phyloP scores from a whole-genome alignment of 441 rosid species.

The Corymbia citriodora region DNA sequence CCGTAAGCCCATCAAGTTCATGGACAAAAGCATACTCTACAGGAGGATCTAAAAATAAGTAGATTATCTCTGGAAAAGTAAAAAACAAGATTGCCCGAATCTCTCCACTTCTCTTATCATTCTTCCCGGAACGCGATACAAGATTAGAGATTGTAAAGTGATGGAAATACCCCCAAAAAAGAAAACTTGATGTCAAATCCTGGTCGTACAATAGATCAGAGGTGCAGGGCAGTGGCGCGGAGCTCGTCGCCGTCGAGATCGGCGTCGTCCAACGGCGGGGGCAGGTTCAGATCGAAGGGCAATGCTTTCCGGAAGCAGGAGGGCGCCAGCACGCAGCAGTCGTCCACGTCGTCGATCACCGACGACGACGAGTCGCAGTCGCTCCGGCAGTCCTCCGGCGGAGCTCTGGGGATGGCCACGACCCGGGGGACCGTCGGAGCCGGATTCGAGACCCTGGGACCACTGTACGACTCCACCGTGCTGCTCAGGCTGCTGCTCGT shows the following conservation, averaged over 20 bases:
- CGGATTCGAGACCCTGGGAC: constrained; percentile 6
- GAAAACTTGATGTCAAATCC: neutral
- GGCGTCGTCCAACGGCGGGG: neutral
- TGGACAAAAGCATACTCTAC: neutral
- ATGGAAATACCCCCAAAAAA: neutral
- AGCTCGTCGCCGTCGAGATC: constrained; percentile 8
- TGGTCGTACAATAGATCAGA: neutral
- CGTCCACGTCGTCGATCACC: constrained; percentile 3
- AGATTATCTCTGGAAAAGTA: neutral
- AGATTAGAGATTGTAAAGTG: neutral
- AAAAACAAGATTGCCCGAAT: neutral
- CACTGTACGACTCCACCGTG: constrained; percentile 31
- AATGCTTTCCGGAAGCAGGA: neutral
- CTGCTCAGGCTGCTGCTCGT: constrained; percentile 30
- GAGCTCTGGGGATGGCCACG: neutral
- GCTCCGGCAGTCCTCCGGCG: constrained; percentile 10
- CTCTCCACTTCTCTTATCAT: neutral
- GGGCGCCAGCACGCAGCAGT: constrained; percentile 8
- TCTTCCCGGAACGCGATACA: constrained; percentile 7
- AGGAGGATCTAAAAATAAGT: neutral
- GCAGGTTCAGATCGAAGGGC: constrained; percentile 7
- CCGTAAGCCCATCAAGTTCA: neutral
- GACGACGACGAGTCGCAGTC: constrained; percentile 8
- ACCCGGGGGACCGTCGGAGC: neutral
- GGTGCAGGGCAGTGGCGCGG: constrained; percentile 18